Base-by-base conservation (phyloP, 345 rosid species). In the Zanthoxylum bungeanum region DNA sequence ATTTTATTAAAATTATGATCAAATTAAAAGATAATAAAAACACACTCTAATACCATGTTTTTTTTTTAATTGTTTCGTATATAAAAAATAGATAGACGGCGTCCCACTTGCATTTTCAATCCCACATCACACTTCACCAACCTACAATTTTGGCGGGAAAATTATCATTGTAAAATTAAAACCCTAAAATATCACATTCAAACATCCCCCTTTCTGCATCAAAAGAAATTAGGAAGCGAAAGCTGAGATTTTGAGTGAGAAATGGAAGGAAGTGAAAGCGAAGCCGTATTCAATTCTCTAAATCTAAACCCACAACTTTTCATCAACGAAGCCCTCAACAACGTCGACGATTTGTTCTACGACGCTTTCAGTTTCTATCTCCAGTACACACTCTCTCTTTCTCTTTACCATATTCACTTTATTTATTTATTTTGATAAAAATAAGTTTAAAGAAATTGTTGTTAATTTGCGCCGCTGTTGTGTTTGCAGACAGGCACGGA, bases 181-280 rank as follows among this genome's bases (percentile, higher is more conserved):
- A 8, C 25, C 37, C 39, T 68, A 39, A 19, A 52, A 67, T 44
- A 10, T 0, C 16, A 4, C 4, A 10, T 47, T 24, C 34, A 22
- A 34, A 47, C 14, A 24, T 2, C 19, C 19, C 5, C 17, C 6
- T n/a, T 49, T 53, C 5, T n/a, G 2, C 21, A 7, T 67, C 28
- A 21, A n/a, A 10, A 4, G 25, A 28, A 67, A 51, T 24, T 60
- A 21, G 50, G 24, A 67, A 24, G 21, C 0, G 27, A 39, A 50
- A 65, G 30, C 33, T 21, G 4, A 69, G 67, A 25, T 37, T 52
- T 17, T 5, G n/a, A 53, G 64, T 50, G 63, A 42, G 61, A 73
- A 84, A 86, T 94, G 98, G 93, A 87, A 81, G 91, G 95, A 14
- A 86, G 86, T 69, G 89, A 86, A 66, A 79, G 87, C 75, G 87